Conservation (phyloP, 2,329 filamentous ascomycete genomes). For the Colletotrichum agaves region DNA sequence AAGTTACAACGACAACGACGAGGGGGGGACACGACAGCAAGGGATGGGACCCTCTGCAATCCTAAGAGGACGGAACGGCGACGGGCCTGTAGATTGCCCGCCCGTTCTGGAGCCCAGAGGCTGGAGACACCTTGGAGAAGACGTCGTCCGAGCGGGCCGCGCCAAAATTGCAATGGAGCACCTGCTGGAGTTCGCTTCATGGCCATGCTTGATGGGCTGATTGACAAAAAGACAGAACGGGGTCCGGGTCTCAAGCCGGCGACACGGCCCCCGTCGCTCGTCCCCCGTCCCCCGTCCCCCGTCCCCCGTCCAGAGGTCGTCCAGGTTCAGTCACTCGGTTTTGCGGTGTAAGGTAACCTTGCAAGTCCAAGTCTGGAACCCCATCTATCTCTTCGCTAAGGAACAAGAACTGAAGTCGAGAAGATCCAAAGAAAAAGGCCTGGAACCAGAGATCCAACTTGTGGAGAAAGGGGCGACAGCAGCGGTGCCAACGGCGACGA, state of each 20-base stretch:
- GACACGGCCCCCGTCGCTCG: too few relatives aligned
- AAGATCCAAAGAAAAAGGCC: background rate
- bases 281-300: too few relatives aligned
- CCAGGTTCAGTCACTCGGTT: background rate
- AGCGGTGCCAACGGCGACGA: too few relatives aligned
- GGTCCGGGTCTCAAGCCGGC: too few relatives aligned
- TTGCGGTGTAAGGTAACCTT: constrained; percentile 17
- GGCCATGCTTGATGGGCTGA: constrained; percentile 32
- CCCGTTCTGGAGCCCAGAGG: background rate
- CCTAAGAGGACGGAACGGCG: constrained; percentile 28
- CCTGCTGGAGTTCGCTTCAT: constrained; percentile 23
- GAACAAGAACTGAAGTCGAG: too few relatives aligned
- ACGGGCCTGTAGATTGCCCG: constrained; percentile 36
- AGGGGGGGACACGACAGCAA: background rate
- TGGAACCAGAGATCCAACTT: constrained; percentile 4
- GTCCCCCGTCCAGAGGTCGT: background rate
- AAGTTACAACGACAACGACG: too few relatives aligned
- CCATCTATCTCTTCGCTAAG: too few relatives aligned
- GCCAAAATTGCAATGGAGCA: constrained; percentile 35
- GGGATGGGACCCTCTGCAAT: background rate
- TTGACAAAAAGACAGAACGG: background rate
- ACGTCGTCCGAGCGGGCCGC: constrained; percentile 31
- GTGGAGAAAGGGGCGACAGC: too few relatives aligned
- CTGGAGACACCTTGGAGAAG: background rate
- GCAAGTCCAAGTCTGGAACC: background rate